Percentiles rank a stretch among this genome's conserved stretches.
phyloP scores from a whole-genome alignment of 495 filamentous ascomycete genomes.

The Hyaloscypha hepaticicola region DNA sequence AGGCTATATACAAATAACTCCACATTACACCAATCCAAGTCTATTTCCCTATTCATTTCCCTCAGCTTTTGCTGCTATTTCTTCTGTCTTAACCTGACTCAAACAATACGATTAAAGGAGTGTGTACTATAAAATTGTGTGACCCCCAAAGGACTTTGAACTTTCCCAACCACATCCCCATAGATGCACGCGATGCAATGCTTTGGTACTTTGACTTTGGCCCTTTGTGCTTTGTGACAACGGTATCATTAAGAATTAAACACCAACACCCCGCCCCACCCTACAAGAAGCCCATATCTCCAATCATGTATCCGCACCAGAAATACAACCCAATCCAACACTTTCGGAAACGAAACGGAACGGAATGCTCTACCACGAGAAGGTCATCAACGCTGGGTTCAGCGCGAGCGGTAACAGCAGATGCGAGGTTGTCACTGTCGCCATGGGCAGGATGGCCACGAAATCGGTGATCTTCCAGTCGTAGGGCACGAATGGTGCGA shows the following conservation, averaged over 20 bases:
- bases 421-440: constrained; percentile 67
- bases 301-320: not conserved
- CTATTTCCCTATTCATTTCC: not conserved
- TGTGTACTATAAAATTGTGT: not conserved
- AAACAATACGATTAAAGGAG: constrained; percentile 1
- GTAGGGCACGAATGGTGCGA: constrained; percentile 59
- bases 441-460: constrained; percentile 79
- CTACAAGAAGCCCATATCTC: not conserved
- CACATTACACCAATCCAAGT: not conserved
- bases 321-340: constrained; percentile 2
- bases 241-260: constrained; percentile 1
- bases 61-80: too few species aligned
- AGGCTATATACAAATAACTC: not conserved
- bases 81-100: not conserved
- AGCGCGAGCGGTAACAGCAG: constrained; percentile 69
- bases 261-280: not conserved
- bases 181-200: not conserved
- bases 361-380: constrained; percentile 57
- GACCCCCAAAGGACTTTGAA: too few species aligned
- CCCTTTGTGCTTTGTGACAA: not conserved
- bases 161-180: not conserved
- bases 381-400: constrained; percentile 80
- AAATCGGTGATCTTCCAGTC: constrained; percentile 73
- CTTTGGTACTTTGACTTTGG: too few species aligned
- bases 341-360: not conserved